These are phyloP conservation scores for Mycena haematopus DNA, from an alignment of 768 basidiomycete species.

Conservation along the genomic window DNA sequence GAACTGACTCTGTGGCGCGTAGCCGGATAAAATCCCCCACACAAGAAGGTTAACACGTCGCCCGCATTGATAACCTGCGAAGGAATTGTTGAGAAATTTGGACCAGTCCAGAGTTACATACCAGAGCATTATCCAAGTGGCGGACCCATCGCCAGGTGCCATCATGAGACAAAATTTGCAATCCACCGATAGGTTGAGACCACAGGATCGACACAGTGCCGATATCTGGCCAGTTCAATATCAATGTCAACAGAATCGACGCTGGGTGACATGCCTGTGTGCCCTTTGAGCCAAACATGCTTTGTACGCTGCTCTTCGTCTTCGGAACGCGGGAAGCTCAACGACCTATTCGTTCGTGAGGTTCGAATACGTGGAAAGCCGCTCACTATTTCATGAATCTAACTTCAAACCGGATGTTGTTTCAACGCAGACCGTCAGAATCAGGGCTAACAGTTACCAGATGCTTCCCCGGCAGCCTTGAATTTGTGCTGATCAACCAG, in stretches of 20 bases:
- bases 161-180: slow-evolving; percentile 51
- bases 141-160: slow-evolving; percentile 53
- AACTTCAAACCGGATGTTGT: background rate
- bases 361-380: background rate
- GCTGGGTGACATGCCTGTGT: slow-evolving; percentile 42
- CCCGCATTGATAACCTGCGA: slow-evolving; percentile 52
- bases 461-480: slow-evolving; percentile 44
- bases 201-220: slow-evolving; percentile 53
- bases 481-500: slow-evolving; percentile 49
- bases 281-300: slow-evolving; percentile 59
- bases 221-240: slow-evolving; percentile 40
- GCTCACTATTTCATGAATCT: background rate
- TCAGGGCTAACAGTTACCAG: slow-evolving; percentile 11
- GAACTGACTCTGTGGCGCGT: slow-evolving; percentile 47
- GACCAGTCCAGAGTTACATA: slow-evolving; percentile 27
- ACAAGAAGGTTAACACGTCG: slow-evolving; percentile 55
- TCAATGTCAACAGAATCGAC: background rate
- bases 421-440: background rate
- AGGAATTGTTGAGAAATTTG: background rate
- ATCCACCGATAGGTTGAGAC: slow-evolving; percentile 55
- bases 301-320: slow-evolving; percentile 52
- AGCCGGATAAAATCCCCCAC: slow-evolving; percentile 54
- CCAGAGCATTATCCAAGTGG: slow-evolving; percentile 53
- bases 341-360: background rate
- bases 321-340: slow-evolving; percentile 48